A percentile compares a stretch with the other conserved stretches of the same genome.
Conservation (phyloP, 2,329 filamentous ascomycete genomes). For the Thielaviopsis musarum region DNA sequence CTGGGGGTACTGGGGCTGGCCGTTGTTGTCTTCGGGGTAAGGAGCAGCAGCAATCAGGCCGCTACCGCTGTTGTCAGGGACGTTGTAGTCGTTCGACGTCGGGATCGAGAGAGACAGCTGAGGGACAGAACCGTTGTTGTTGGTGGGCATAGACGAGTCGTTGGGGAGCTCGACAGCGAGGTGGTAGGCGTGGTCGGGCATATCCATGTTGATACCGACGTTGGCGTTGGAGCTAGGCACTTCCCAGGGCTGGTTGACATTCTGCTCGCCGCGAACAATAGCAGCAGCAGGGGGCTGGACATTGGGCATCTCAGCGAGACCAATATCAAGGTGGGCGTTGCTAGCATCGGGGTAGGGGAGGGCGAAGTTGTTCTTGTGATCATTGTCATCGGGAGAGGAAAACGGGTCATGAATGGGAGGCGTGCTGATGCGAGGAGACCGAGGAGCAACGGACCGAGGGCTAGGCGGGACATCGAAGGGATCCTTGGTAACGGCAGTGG, state of each 20-base stretch:
- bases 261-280: slow-evolving; percentile 18
- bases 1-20: slow-evolving; percentile 6
- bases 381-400: slow-evolving; percentile 6
- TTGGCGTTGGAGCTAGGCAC: slow-evolving; percentile 3
- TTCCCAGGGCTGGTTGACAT: slow-evolving; percentile 11
- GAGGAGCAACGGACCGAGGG: slow-evolving; percentile 1
- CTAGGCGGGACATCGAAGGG: slow-evolving; percentile 10
- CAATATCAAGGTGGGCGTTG: slow-evolving; percentile 13
- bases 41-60: slow-evolving; percentile 7
- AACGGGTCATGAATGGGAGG: slow-evolving; percentile 9
- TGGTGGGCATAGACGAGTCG: not conserved
- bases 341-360: slow-evolving; percentile 21
- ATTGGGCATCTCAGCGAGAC: slow-evolving; percentile 18
- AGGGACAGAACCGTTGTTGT: not conserved
- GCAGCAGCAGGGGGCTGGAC: slow-evolving; percentile 23
- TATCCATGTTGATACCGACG: slow-evolving; percentile 8
- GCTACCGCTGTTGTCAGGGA: slow-evolving; percentile 14
- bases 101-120: slow-evolving; percentile 8
- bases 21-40: slow-evolving; percentile 14
- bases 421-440: not conserved
- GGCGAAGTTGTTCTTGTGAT: not conserved
- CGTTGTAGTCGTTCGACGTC: slow-evolving; percentile 18
- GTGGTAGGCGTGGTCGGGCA: slow-evolving; percentile 8
- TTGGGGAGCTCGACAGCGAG: slow-evolving; percentile 5
- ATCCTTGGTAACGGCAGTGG: slow-evolving; percentile 5